Percentiles rank a stretch among this genome's conserved stretches.
phyloP scores from a whole-genome alignment of 1,139 yeast species.

The Taiozyma sp. region DNA sequence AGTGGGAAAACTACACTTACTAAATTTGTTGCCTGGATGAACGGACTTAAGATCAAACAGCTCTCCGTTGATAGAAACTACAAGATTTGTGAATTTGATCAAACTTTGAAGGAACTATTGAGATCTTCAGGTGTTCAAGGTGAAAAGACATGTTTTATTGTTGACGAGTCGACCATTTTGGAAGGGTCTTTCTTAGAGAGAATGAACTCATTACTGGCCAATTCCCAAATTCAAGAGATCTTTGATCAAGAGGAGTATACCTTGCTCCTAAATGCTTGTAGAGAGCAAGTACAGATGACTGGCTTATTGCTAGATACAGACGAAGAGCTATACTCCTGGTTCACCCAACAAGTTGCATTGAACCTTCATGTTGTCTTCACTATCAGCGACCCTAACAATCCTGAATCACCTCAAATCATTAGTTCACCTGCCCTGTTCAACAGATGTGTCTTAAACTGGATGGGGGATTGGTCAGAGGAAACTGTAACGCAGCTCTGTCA shows the following conservation, averaged over 20 bases:
- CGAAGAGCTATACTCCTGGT: constrained; percentile 77
- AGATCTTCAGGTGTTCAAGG: constrained; percentile 45
- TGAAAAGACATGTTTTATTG: constrained; percentile 62
- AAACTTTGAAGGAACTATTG: constrained; percentile 50
- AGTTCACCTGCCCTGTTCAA: constrained; percentile 90
- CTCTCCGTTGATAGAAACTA: constrained; percentile 53
- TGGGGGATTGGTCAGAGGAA: constrained; percentile 71
- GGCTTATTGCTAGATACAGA: constrained; percentile 62
- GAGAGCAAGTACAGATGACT: constrained; percentile 51
- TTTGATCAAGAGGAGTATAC: constrained; percentile 72
- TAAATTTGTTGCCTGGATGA: constrained; percentile 88
- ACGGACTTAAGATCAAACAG: constrained; percentile 62
- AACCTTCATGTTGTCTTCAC: constrained; percentile 85
- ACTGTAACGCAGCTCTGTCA: constrained; percentile 48
- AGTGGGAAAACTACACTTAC: constrained; percentile 78
- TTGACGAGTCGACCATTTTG: constrained; percentile 75
- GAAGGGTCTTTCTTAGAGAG: constrained; percentile 82
- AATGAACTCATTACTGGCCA: constrained; percentile 88
- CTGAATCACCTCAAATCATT: constrained; percentile 38
- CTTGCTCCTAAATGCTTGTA: constrained; percentile 49
- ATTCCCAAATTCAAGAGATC: constrained; percentile 88
- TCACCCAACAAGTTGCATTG: constrained; percentile 56
- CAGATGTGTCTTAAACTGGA: constrained; percentile 85
- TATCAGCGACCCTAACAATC: constrained; percentile 48
- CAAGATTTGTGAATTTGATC: constrained; percentile 60